Evolutionary conservation across 805 yeast species (phyloP).

Genomic region (Yarrowia sp.): DNA sequence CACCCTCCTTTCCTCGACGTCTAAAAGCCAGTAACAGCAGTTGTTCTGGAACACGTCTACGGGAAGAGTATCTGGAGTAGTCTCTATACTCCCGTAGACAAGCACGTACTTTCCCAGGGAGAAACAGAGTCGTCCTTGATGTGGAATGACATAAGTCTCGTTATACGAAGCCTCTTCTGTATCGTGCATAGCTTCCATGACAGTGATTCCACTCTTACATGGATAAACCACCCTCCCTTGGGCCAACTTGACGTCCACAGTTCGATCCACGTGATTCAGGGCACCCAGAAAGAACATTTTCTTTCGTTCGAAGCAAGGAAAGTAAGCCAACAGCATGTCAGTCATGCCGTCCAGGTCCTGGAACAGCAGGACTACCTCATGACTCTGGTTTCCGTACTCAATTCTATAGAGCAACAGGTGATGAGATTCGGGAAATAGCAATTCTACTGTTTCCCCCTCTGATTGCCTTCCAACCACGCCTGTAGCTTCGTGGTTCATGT

Average conservation of each 20-base stretch:
- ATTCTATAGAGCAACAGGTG: conserved; percentile 10
- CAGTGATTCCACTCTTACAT: conserved; percentile 1
- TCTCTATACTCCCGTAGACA: not conserved
- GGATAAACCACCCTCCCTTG: conserved; percentile 16
- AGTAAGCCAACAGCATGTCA: conserved; percentile 10
- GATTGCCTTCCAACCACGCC: not conserved
- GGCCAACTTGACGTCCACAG: conserved; percentile 13
- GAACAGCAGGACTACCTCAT: conserved; percentile 5
- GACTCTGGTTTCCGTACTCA: conserved; percentile 11
- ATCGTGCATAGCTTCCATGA: not conserved
- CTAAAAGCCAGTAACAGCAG: conserved; percentile 27
- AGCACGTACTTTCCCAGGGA: conserved; percentile 4
- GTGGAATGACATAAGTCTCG: not conserved
- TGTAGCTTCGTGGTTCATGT: not conserved
- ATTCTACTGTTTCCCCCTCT: not conserved
- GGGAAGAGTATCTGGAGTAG: not conserved
- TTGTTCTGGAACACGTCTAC: conserved; percentile 18
- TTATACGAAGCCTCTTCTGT: not conserved
- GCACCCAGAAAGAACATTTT: conserved; percentile 5
- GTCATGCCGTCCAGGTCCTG: not conserved
- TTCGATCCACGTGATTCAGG: conserved; percentile 19
- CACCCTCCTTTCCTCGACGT: not conserved
- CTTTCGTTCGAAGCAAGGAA: conserved; percentile 21
- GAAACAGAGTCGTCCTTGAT: conserved; percentile 19
- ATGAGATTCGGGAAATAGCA: conserved; percentile 5